These are phyloP conservation scores for Colletotrichum agaves DNA, from an alignment of 2,329 filamentous ascomycete genomes.

Conservation along the genomic window DNA sequence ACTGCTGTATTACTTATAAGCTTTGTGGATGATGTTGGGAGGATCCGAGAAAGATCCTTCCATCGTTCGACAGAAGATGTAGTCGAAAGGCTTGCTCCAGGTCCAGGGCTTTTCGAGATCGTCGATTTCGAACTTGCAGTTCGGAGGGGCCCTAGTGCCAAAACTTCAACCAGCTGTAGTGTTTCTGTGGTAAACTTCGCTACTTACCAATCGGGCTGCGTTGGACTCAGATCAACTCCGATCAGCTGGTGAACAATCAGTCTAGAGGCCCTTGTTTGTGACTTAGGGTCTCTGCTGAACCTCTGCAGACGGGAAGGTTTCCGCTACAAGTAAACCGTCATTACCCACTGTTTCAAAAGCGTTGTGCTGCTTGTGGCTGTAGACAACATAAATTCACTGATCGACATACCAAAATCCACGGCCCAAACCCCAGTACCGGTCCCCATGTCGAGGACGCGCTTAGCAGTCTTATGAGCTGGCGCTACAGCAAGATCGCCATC, in stretches of 20 bases:
- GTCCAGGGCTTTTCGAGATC: constrained; percentile 49
- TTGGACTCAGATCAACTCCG: constrained; percentile 28
- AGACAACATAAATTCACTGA: constrained; percentile 36
- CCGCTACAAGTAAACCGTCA: not conserved
- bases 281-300: not conserved
- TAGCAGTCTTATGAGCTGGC: constrained; percentile 41
- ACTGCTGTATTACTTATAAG: constrained; percentile 34
- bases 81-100: constrained; percentile 47
- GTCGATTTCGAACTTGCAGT: constrained; percentile 55
- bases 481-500: constrained; percentile 44
- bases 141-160: constrained; percentile 50
- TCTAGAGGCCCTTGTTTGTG: not conserved
- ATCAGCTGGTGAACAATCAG: constrained; percentile 1
- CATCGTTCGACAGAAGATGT: constrained; percentile 47
- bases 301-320: not conserved
- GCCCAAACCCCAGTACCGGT: constrained; percentile 59
- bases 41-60: constrained; percentile 43
- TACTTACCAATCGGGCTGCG: constrained; percentile 18
- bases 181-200: not conserved
- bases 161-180: not conserved
- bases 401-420: constrained; percentile 52
- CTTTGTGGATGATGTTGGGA: constrained; percentile 40
- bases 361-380: constrained; percentile 37
- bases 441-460: constrained; percentile 55
- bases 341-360: constrained; percentile 34